Base-by-base conservation (phyloP, 805 yeast species). In the Scheffersomyces amazonensis region DNA sequence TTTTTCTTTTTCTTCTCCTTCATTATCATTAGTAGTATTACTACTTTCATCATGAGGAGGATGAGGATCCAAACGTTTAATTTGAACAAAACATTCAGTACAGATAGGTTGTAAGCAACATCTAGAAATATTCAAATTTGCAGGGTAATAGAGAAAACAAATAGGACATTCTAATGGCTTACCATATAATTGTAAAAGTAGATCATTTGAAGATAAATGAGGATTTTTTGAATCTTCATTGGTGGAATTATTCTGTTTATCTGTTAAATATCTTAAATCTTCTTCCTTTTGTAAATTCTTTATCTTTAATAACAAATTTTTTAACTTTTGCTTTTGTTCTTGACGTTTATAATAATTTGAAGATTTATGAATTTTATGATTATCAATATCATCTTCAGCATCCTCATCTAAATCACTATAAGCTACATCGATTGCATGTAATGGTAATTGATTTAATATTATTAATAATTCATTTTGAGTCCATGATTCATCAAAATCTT, bases 61-160 rank as follows among this genome's bases (percentile, higher is more conserved):
- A 62, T 91, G 98, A 0, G 99, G 98, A 9, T 87, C 95, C 23
- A 81, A 66, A 36, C 99, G 75, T 59, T 87, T 88, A 57, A 91
- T 89, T 60, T 91, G 97, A 9, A 91, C 97, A 74, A 91, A 93
- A 57, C 99, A 91, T 62, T 91, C 98, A 2, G 96, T 76, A 63
- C 99, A 93, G 16, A 91, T 89, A 1, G 95, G 90, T 58, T 91
- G 98, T 35, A 77, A 76, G 59, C 99, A 91, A 60, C 99, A 91
- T 32, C 95, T 72, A 7, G 96, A 83, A 37, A 75, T 60, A 63
- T 93, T 93, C 44, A 90, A 61, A 50, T 79, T 76, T 19, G 76
- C 71, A 1, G 98, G 97, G 60, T 83, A 89, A 55, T 75, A 87
- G 8, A 93, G 71, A 57, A 91, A 91, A 56, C 99, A 91, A 47